These are phyloP conservation scores for Staphylotrichum longicolle DNA, from an alignment of 495 filamentous ascomycete species.

Conservation along the genomic window DNA sequence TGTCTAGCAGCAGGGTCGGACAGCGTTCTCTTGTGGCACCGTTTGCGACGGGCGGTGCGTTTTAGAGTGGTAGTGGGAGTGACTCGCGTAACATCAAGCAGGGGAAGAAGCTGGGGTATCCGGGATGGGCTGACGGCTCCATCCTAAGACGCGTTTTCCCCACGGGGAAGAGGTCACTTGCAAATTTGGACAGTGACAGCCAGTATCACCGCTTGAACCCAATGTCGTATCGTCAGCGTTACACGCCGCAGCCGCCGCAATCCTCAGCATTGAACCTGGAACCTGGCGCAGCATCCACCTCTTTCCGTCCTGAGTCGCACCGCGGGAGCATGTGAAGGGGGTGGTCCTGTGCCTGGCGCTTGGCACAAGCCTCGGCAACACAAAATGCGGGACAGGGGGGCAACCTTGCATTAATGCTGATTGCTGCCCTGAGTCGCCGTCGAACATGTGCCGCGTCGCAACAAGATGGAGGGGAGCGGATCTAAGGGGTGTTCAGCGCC, in stretches of 20 bases:
- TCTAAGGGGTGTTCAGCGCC: too few relatives aligned
- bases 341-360: slow-evolving; percentile 19
- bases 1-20: slow-evolving; percentile 18
- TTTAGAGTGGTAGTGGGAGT: not conserved
- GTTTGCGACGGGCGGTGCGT: slow-evolving; percentile 6
- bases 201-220: not conserved
- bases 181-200: not conserved
- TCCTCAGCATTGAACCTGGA: not conserved
- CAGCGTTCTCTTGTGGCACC: slow-evolving; percentile 6
- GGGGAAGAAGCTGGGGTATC: not conserved
- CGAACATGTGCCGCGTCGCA: not conserved
- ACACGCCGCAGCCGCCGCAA: slow-evolving; percentile 1
- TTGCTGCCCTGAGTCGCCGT: slow-evolving; percentile 1
- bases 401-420: slow-evolving; percentile 9
- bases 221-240: not conserved
- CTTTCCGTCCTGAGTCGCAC: not conserved
- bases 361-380: slow-evolving; percentile 18
- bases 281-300: not conserved
- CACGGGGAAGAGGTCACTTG: slow-evolving; percentile 11
- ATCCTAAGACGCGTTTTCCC: slow-evolving; percentile 11
- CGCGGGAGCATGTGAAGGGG: slow-evolving; percentile 20
- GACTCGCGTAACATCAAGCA: not conserved
- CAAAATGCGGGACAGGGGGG: not conserved
- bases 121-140: not conserved
- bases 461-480: too few relatives aligned